These are phyloP conservation scores for Phytopythium sindhum DNA, from an alignment of 352 stramenopile genomes.

Conservation along the genomic window DNA sequence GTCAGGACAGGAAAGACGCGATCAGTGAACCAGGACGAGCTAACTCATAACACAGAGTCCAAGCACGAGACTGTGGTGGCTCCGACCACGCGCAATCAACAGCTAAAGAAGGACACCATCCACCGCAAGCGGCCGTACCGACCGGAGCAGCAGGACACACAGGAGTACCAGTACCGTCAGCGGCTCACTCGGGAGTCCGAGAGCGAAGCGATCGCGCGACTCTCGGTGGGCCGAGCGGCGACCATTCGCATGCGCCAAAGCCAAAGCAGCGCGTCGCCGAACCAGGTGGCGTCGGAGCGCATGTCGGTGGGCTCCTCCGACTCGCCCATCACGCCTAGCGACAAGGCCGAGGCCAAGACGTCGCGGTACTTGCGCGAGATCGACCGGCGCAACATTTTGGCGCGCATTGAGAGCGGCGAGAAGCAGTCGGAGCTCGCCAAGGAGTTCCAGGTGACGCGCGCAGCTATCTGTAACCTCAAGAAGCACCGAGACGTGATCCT, in stretches of 20 bases:
- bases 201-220: neutral
- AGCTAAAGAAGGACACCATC: too few species aligned
- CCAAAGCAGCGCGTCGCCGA: neutral
- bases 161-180: neutral
- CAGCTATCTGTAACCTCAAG: conserved; percentile 56
- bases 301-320: neutral
- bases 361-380: conserved; percentile 47
- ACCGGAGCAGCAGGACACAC: neutral
- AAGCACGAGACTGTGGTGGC: neutral
- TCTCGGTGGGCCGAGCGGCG: neutral
- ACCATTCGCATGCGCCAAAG: neutral
- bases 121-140: neutral
- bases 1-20: neutral
- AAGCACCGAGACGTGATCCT: conserved; percentile 43
- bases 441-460: conserved; percentile 52
- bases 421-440: conserved; percentile 49
- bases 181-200: neutral
- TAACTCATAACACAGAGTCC: neutral
- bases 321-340: neutral
- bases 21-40: neutral
- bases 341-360: conserved; percentile 11
- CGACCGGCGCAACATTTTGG: conserved; percentile 39
- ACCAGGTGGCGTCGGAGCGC: neutral
- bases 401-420: conserved; percentile 35
- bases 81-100: too few species aligned